Evolutionary conservation across 345 rosid genomes (phyloP).

Genomic region (Dimocarpus longan): DNA sequence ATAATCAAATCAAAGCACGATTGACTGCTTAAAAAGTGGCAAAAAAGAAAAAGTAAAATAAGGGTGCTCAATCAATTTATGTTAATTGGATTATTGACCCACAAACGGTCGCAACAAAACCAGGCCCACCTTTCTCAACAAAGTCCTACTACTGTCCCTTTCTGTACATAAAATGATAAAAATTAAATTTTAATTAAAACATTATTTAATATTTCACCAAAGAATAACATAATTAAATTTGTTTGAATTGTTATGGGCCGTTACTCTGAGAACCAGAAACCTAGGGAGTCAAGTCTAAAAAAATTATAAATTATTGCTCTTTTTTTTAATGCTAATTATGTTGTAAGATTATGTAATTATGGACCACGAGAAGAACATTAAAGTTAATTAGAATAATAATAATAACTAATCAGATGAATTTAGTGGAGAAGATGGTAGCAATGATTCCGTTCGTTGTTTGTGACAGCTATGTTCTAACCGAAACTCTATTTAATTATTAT

Average conservation of each 20-base stretch:
- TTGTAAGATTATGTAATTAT: slow-evolving; percentile 9
- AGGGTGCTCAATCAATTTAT: neutral
- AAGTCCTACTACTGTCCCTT: too few relatives aligned
- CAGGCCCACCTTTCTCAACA: neutral
- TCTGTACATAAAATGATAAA: neutral
- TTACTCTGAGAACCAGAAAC: neutral
- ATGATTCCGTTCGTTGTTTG: slow-evolving; percentile 33
- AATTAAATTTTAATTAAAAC: neutral
- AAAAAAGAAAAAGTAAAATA: neutral
- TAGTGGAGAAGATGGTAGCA: slow-evolving; percentile 22
- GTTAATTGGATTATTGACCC: slow-evolving; percentile 6
- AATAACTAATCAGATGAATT: slow-evolving; percentile 4
- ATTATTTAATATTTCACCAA: neutral
- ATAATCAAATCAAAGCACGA: neutral
- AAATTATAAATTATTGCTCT: neutral
- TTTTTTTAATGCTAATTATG: neutral
- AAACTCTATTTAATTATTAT: slow-evolving; percentile 4
- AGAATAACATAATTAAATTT: too few relatives aligned
- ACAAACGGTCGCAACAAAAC: neutral
- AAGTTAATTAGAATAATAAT: neutral
- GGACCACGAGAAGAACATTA: neutral
- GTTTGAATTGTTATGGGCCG: neutral
- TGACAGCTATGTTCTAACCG: slow-evolving; percentile 37
- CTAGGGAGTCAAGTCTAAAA: neutral
- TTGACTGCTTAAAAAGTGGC: neutral